Conservation (phyloP, 2,329 filamentous ascomycete species). For the Trichoderma gracile region DNA sequence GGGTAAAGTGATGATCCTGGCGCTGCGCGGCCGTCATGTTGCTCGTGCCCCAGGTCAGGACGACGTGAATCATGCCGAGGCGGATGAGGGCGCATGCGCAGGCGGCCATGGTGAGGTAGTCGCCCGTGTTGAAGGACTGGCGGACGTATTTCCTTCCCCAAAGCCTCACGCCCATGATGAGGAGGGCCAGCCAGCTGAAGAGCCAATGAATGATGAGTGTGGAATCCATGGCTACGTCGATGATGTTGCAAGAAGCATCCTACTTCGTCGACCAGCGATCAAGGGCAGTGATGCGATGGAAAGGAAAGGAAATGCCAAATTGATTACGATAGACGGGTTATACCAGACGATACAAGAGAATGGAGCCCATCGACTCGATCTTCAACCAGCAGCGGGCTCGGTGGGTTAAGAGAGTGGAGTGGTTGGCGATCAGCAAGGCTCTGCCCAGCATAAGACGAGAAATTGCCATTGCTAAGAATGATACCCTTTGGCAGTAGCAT, state of each 20-base stretch:
- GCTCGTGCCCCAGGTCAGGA: constrained; percentile 41
- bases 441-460: background rate
- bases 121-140: constrained; percentile 30
- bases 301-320: background rate
- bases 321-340: background rate
- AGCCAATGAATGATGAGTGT: constrained; percentile 32
- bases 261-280: background rate
- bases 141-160: constrained; percentile 29
- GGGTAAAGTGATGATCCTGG: constrained; percentile 33
- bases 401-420: constrained; percentile 15
- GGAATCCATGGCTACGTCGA: constrained; percentile 25
- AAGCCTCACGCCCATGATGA: constrained; percentile 31
- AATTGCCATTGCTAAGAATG: background rate
- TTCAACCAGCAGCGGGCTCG: background rate
- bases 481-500: background rate
- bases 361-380: background rate
- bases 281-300: background rate
- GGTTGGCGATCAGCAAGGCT: constrained; percentile 3
- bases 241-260: background rate
- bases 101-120: constrained; percentile 42
- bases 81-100: constrained; percentile 37
- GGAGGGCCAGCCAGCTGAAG: constrained; percentile 32
- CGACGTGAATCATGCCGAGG: constrained; percentile 38
- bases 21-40: constrained; percentile 35
- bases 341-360: background rate